Evolutionary conservation across 169 alveolate species (phyloP).

Genomic region (Plasmodium fragile): DNA sequence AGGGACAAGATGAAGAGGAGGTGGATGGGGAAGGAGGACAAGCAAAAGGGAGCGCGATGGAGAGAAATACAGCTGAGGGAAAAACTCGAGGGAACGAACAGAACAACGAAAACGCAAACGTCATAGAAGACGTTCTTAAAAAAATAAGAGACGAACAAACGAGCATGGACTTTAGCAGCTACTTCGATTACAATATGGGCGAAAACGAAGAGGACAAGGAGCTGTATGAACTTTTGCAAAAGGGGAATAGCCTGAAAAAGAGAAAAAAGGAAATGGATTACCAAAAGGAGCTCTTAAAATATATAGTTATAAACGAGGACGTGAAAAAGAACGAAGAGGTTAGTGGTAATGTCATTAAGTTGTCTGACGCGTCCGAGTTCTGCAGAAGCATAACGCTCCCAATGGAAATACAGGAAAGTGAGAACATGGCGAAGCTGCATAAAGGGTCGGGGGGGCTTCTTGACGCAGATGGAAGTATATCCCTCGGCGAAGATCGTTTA

Average conservation of each 20-base stretch:
- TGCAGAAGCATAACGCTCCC: constrained; percentile 66
- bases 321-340: constrained; percentile 18
- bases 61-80: not conserved
- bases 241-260: constrained; percentile 44
- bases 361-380: constrained; percentile 68
- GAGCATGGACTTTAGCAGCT: constrained; percentile 16
- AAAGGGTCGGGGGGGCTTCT: not conserved
- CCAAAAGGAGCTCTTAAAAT: constrained; percentile 57
- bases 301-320: constrained; percentile 42
- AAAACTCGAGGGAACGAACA: not conserved
- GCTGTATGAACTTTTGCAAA: constrained; percentile 50
- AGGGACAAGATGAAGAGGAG: not conserved
- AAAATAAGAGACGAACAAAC: constrained; percentile 46
- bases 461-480: not conserved
- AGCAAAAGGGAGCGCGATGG: not conserved
- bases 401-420: constrained; percentile 24
- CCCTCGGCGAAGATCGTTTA: not conserved
- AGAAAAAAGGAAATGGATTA: constrained; percentile 51
- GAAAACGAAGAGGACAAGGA: constrained; percentile 67
- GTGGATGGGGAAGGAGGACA: not conserved
- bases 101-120: not conserved
- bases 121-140: constrained; percentile 61
- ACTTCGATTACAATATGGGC: constrained; percentile 29
- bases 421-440: constrained; percentile 1
- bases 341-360: constrained; percentile 21